phyloP scores from a whole-genome alignment of 1,139 yeast genomes.

The Pichia sp. region DNA sequence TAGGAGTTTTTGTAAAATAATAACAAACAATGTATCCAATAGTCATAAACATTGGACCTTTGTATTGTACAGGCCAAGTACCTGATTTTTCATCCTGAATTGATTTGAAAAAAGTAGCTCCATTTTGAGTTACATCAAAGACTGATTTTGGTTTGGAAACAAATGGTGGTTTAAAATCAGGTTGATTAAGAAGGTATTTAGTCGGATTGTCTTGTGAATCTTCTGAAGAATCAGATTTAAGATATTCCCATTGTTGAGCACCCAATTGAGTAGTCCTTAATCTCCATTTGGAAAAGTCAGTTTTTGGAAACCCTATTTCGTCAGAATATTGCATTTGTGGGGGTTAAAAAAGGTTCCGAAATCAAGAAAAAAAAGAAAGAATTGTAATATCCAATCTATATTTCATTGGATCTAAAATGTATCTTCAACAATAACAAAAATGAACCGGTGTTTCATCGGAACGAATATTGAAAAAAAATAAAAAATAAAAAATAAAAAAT shows the following conservation, averaged over 20 bases:
- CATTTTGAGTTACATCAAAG: conserved; percentile 61
- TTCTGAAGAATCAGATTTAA: conserved; percentile 33
- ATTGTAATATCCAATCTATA: too few species aligned
- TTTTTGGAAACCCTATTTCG: conserved; percentile 50
- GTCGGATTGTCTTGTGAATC: conserved; percentile 54
- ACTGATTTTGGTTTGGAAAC: conserved; percentile 36
- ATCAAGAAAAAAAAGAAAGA: too few species aligned
- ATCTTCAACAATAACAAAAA: too few species aligned
- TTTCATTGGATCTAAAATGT: too few species aligned
- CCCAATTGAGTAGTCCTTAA: conserved; percentile 66
- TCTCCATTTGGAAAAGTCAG: conserved; percentile 76
- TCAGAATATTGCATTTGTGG: conserved; percentile 47
- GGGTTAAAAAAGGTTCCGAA: background rate
- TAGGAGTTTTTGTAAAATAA: conserved; percentile 62
- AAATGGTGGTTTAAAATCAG: conserved; percentile 15
- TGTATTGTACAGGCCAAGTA: conserved; percentile 84
- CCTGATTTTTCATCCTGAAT: conserved; percentile 76
- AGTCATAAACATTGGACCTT: conserved; percentile 97
- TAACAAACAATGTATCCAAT: conserved; percentile 78
- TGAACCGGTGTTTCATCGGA: too few species aligned
- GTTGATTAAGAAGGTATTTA: conserved; percentile 46
- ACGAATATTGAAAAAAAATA: too few species aligned
- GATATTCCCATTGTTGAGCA: conserved; percentile 75
- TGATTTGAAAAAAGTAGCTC: conserved; percentile 61
- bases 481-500: background rate